These are phyloP conservation scores for Suhomyces sp. DNA, from an alignment of 805 yeast genomes.

Conservation along the genomic window DNA sequence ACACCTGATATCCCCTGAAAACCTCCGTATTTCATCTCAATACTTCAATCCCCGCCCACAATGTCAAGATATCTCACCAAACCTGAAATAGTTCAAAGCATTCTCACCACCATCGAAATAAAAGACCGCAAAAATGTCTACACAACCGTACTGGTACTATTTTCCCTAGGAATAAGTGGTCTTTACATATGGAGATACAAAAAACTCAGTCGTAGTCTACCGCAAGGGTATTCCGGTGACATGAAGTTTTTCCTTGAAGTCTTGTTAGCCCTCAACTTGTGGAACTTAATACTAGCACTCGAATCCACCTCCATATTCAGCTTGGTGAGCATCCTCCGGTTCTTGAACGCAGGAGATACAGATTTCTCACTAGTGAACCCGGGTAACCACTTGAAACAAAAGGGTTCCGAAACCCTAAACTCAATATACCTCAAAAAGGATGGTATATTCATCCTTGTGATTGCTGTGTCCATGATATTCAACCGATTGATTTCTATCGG, in stretches of 20 bases:
- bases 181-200: slow-evolving; percentile 8
- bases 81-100: slow-evolving; percentile 2
- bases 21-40: no score
- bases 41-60: no score
- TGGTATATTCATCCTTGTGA: slow-evolving; percentile 7
- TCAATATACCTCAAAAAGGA: slow-evolving; percentile 13
- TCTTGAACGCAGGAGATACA: slow-evolving; percentile 1
- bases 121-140: background rate
- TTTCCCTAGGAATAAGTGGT: background rate
- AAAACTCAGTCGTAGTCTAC: slow-evolving; percentile 5
- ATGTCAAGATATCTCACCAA: slow-evolving; percentile 1
- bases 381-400: background rate
- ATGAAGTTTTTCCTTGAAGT: slow-evolving; percentile 2
- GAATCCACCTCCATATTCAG: slow-evolving; percentile 4
- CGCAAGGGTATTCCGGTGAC: slow-evolving; percentile 10
- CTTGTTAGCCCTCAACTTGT: slow-evolving; percentile 4
- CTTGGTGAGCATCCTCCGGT: slow-evolving; percentile 1
- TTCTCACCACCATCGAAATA: background rate
- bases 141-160: slow-evolving; percentile 2
- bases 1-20: no score
- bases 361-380: slow-evolving; percentile 5
- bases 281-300: slow-evolving; percentile 6
- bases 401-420: slow-evolving; percentile 9
- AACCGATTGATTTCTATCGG: slow-evolving; percentile 12
- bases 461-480: slow-evolving; percentile 12